A percentile compares a stretch with the other conserved stretches of the same genome.
phyloP scores from a whole-genome alignment of 306 rosid genomes.

The Sesbania bispinosa region DNA sequence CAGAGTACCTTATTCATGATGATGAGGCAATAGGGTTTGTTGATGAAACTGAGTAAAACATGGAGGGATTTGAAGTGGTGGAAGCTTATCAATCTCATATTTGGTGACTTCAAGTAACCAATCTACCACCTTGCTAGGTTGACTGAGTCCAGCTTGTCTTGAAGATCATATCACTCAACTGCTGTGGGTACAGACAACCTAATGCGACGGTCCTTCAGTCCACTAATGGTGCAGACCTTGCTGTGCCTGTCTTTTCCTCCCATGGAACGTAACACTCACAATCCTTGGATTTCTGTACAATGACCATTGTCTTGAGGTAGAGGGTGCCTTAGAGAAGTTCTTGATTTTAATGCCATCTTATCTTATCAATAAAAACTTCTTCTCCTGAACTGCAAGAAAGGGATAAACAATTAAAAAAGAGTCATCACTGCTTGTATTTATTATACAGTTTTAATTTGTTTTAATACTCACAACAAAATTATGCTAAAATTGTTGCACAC shows the following conservation, averaged over 20 bases:
- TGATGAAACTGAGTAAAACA: slow-evolving; percentile 45
- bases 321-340: slow-evolving; percentile 25
- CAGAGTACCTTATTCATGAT: no score
- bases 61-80: slow-evolving; percentile 70
- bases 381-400: slow-evolving; percentile 13
- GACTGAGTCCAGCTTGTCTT: slow-evolving; percentile 71
- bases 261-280: slow-evolving; percentile 66
- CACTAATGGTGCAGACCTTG: slow-evolving; percentile 82
- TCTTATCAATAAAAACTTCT: not conserved
- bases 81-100: slow-evolving; percentile 75
- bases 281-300: slow-evolving; percentile 77
- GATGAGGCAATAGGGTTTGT: no score
- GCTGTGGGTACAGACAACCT: slow-evolving; percentile 87
- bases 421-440: not conserved
- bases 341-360: not conserved
- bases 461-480: not conserved
- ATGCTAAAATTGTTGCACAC: not conserved
- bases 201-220: slow-evolving; percentile 77
- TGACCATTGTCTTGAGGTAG: slow-evolving; percentile 74
- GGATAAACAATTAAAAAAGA: not conserved
- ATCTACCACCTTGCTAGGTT: slow-evolving; percentile 90
- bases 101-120: slow-evolving; percentile 74
- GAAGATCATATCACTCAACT: slow-evolving; percentile 76
- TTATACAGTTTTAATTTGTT: no score
- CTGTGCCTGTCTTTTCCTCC: slow-evolving; percentile 99